Evolutionary conservation across 805 yeast species (phyloP), one percentile per base, ranked within the genome.

Genomic region (Saccharomycopsis sp.): DNA sequence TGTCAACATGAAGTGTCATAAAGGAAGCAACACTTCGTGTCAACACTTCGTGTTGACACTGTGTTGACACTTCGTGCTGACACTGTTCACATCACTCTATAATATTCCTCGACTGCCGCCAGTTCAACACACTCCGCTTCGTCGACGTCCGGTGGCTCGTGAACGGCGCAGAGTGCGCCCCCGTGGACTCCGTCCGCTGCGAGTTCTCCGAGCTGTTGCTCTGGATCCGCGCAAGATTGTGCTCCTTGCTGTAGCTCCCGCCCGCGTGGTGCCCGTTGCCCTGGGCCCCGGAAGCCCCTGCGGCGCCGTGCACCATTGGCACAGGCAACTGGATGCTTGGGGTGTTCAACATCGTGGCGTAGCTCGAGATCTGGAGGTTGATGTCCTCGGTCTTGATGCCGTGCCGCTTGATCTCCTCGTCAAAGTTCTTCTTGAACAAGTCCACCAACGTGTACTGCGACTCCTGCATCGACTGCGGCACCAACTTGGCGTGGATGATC

Each of bases 391-490:
- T 56, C 15, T 58, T 57, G n/a, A 74, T 61, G 1, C 66, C 63
- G 34, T 74, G 70, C 55, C 70, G 67, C 55, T 60, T 60, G 46
- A 91, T 84, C 63, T 90, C 97, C 4, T 73, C 77, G 24, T 73
- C 73, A 70, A 90, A 90, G 67, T 89, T 88, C 71, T 79, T 79
- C 62, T 76, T 76, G 72, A 80, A 89, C 58, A 89, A 70, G 37
- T 77, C 79, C 44, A 82, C 78, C 71, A 90, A 74, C 14, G 83
- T 78, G n/a, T 79, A 79, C 66, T 90, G 97, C 21, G 89, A 79
- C 1, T 79, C 78, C 63, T 73, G 78, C 74, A 89, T 74, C 12
- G 75, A 66, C 1, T 75, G 67, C 1, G 87, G 81, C 15, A 87
- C 77, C 59, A 87, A 73, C 63, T 79, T 76, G 1, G 84, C 88